These are phyloP conservation scores for Rosa lucieae DNA, from an alignment of 306 rosid species.

Conservation along the genomic window DNA sequence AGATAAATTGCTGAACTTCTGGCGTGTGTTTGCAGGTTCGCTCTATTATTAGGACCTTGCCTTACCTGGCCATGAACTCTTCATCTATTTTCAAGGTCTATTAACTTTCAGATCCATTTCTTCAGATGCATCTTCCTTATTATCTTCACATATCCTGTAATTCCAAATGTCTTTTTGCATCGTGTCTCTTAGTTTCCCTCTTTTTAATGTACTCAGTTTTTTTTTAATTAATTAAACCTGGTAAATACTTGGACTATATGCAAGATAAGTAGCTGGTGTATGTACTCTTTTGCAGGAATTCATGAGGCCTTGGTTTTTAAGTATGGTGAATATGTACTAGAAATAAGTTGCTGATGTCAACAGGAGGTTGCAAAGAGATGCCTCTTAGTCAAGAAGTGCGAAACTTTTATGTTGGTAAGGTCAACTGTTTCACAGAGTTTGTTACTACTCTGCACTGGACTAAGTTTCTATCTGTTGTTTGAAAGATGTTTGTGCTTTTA, in stretches of 20 bases:
- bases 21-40: constrained; percentile 39
- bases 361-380: constrained; percentile 6
- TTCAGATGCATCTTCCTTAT: neutral
- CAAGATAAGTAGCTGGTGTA: constrained; percentile 8
- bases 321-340: constrained; percentile 1
- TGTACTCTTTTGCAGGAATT: constrained; percentile 12
- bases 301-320: constrained; percentile 7
- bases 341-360: constrained; percentile 11
- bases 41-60: constrained; percentile 51
- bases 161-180: neutral
- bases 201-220: neutral
- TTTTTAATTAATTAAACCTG: constrained; percentile 9
- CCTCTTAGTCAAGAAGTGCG: constrained; percentile 12
- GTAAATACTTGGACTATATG: neutral
- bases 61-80: constrained; percentile 29
- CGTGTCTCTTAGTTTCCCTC: neutral
- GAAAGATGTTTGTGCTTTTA: constrained; percentile 3
- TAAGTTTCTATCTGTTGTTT: constrained; percentile 20
- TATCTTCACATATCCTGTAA: neutral
- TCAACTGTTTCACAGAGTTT: constrained; percentile 13
- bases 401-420: constrained; percentile 3
- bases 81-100: constrained; percentile 43
- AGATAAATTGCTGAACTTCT: neutral
- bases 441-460: constrained; percentile 9
- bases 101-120: neutral